Evolutionary conservation across 441 rosid genomes (phyloP).

Genomic region (Dalechampia spathulata): DNA sequence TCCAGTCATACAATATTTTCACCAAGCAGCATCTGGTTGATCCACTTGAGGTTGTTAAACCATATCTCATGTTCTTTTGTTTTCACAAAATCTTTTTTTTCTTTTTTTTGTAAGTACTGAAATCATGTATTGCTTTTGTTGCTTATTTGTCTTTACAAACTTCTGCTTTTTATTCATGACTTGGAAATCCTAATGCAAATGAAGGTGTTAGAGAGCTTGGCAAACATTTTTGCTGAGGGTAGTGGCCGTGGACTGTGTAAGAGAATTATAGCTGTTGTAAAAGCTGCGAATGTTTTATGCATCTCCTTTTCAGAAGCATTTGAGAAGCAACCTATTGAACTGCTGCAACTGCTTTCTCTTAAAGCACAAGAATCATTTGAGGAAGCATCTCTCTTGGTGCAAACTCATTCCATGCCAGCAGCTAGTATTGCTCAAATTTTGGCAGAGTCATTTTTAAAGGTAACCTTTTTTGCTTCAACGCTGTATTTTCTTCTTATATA

Average conservation of each 20-base stretch:
- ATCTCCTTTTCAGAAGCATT: conserved; percentile 90
- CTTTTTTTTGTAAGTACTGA: not conserved
- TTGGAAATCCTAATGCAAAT: conserved; percentile 12
- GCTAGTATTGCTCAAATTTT: conserved; percentile 91
- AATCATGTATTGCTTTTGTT: not conserved
- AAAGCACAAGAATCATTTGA: conserved; percentile 99
- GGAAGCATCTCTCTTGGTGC: conserved; percentile 81
- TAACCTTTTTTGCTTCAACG: conserved; percentile 9
- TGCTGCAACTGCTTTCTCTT: conserved; percentile 92
- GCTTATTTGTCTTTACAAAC: conserved; percentile 5
- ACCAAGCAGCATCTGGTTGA: conserved; percentile 37
- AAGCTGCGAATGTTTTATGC: conserved; percentile 84
- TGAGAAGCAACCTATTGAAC: conserved; percentile 78
- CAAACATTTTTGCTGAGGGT: conserved; percentile 64
- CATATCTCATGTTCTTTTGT: conserved; percentile 12
- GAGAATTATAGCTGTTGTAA: conserved; percentile 80
- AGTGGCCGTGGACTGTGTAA: conserved; percentile 82
- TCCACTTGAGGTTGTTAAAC: conserved; percentile 64
- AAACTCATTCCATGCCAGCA: conserved; percentile 84
- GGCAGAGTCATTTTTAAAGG: conserved; percentile 98
- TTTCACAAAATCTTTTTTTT: not conserved
- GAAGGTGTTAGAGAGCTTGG: conserved; percentile 79
- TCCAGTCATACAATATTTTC: conserved; percentile 40
- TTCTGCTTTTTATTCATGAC: conserved; percentile 7
- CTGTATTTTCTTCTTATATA: conserved; percentile 7